Percentiles rank a stretch among this genome's conserved stretches.
phyloP scores from a whole-genome alignment of 176 grass and related monocot genomes.

The Triticum aestivum region DNA sequence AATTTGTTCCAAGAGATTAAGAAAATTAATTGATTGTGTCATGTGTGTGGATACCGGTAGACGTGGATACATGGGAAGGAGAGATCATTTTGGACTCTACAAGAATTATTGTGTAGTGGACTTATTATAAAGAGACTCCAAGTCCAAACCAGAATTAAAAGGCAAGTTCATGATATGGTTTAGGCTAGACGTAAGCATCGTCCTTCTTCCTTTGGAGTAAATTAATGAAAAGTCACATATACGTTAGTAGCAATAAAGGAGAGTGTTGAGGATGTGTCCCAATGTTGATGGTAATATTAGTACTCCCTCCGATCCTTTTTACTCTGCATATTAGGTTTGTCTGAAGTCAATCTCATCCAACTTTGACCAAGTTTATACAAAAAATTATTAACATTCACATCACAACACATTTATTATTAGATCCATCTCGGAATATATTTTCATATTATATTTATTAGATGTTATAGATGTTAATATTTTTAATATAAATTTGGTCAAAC shows the following conservation, averaged over 20 bases:
- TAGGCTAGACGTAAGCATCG: slow-evolving; percentile 6
- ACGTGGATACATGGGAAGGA: not conserved
- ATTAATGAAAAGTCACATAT: slow-evolving; percentile 29
- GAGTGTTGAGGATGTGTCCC: slow-evolving; percentile 16
- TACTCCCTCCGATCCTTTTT: too few species aligned
- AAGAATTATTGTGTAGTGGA: slow-evolving; percentile 27
- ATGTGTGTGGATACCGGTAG: not conserved
- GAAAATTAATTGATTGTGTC: not conserved
- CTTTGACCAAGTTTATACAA: too few species aligned
- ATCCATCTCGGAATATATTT: too few species aligned
- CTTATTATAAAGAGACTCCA: slow-evolving; percentile 32
- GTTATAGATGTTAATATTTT: too few species aligned
- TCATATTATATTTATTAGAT: too few species aligned
- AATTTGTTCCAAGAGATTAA: not conserved
- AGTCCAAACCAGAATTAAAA: slow-evolving; percentile 22
- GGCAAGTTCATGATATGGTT: slow-evolving; percentile 16
- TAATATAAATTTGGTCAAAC: too few species aligned
- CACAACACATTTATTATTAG: too few species aligned
- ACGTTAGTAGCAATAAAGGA: slow-evolving; percentile 31
- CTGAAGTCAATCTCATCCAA: too few species aligned
- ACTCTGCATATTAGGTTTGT: too few species aligned
- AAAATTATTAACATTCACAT: too few species aligned
- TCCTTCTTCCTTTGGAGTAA: slow-evolving; percentile 18
- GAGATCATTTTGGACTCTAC: slow-evolving; percentile 23
- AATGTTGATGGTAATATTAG: not conserved